phyloP scores from a whole-genome alignment of 2,329 filamentous ascomycete species.

The Paraphaeosphaeria minitans region DNA sequence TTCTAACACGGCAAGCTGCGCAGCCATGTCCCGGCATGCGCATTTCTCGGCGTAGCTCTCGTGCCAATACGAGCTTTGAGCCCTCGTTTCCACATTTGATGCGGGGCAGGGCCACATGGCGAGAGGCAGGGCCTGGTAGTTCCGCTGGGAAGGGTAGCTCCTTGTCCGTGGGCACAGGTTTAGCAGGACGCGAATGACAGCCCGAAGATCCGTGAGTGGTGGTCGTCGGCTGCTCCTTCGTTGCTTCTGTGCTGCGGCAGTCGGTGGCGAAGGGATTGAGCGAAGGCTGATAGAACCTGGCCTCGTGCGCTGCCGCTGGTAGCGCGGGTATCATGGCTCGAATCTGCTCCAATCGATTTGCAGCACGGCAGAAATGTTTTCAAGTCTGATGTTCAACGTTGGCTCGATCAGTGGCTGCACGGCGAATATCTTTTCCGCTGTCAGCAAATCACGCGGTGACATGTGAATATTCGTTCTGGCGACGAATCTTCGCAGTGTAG shows the following conservation, averaged over 20 bases:
- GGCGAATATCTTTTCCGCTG: not conserved
- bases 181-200: not conserved
- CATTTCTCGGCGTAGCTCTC: not conserved
- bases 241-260: not conserved
- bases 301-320: conserved; percentile 3
- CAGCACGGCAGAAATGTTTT: not conserved
- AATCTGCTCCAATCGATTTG: not conserved
- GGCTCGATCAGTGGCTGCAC: not conserved
- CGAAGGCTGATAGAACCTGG: not conserved
- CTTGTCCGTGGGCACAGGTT: not conserved
- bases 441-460: not conserved
- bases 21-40: not conserved
- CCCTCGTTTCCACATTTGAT: not conserved
- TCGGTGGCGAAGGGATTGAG: not conserved
- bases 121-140: not conserved
- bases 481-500: not conserved
- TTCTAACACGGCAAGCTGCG: not conserved
- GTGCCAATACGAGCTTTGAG: not conserved
- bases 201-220: not conserved
- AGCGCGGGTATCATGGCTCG: not conserved
- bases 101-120: not conserved
- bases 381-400: not conserved
- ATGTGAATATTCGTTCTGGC: conserved; percentile 4
- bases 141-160: not conserved
- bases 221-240: not conserved